These are phyloP conservation scores for Cucurbita moschata DNA, from an alignment of 306 rosid genomes.

Conservation along the genomic window DNA sequence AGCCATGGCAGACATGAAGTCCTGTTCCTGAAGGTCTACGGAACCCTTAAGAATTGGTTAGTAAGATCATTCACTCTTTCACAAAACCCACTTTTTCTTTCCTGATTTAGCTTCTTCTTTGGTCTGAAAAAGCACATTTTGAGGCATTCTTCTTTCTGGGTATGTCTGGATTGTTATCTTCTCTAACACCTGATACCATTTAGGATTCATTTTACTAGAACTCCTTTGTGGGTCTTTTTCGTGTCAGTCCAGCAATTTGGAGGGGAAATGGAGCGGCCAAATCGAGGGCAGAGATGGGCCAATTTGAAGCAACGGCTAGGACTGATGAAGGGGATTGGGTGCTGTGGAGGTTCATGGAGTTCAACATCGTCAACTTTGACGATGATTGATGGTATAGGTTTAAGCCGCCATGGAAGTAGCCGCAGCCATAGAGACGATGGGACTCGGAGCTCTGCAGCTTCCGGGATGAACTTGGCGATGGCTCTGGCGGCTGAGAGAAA, in stretches of 20 bases:
- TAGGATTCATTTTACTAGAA: background rate
- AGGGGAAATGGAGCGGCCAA: conserved; percentile 7
- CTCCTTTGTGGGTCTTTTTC: background rate
- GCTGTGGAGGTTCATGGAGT: conserved; percentile 18
- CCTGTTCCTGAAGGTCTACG: background rate
- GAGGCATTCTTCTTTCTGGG: background rate
- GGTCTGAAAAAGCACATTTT: background rate
- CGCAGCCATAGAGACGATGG: background rate
- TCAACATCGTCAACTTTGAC: conserved; percentile 12
- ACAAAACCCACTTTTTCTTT: background rate
- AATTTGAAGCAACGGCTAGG: conserved; percentile 13
- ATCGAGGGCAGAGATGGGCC: conserved; percentile 11
- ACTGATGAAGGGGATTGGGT: conserved; percentile 12
- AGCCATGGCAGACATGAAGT: background rate
- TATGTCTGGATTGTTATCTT: background rate
- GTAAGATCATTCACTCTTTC: background rate
- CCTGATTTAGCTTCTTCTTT: background rate
- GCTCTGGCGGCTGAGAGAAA: conserved; percentile 24
- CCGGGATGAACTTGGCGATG: conserved; percentile 20
- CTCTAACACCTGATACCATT: background rate
- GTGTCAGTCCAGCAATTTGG: background rate
- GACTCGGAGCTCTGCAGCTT: background rate
- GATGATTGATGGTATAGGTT: background rate
- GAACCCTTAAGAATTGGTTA: background rate
- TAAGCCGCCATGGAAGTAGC: conserved; percentile 4